Evolutionary conservation across 345 rosid genomes (phyloP).

Genomic region (Citrus cavaleriei): DNA sequence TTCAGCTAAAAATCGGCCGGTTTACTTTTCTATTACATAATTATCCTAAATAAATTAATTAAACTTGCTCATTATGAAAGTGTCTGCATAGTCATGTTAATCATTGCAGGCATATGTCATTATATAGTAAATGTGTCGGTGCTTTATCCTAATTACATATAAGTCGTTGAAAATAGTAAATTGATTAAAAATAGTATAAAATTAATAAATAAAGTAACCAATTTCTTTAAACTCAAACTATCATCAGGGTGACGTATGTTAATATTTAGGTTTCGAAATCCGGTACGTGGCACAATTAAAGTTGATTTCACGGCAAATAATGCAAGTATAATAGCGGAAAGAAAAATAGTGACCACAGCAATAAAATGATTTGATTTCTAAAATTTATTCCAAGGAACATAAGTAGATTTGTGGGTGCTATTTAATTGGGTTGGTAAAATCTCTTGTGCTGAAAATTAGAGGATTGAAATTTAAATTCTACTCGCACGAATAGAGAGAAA

Average conservation of each 20-base stretch:
- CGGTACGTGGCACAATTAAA: too few relatives aligned
- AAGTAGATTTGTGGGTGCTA: too few relatives aligned
- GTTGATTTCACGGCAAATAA: too few relatives aligned
- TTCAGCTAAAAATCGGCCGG: too few relatives aligned
- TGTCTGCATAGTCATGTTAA: not conserved
- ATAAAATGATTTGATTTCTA: too few relatives aligned
- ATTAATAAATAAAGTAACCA: not conserved
- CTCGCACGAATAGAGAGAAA: too few relatives aligned
- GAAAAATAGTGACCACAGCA: too few relatives aligned
- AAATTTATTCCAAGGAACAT: too few relatives aligned
- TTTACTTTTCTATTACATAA: not conserved
- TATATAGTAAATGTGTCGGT: not conserved
- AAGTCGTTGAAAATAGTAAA: not conserved
- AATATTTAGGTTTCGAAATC: not conserved
- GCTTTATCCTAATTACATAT: not conserved
- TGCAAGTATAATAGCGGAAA: not conserved
- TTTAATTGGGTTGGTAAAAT: too few relatives aligned
- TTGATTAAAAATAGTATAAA: not conserved
- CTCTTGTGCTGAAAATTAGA: too few relatives aligned
- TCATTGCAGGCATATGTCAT: not conserved
- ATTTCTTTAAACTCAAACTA: not conserved
- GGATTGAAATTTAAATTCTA: too few relatives aligned
- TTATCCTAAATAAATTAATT: not conserved
- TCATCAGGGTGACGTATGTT: not conserved
- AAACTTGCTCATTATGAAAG: not conserved